Percentiles rank a stretch among this genome's conserved stretches.
Conservation (phyloP, 495 filamentous ascomycete genomes). For the Extremus antarcticus region DNA sequence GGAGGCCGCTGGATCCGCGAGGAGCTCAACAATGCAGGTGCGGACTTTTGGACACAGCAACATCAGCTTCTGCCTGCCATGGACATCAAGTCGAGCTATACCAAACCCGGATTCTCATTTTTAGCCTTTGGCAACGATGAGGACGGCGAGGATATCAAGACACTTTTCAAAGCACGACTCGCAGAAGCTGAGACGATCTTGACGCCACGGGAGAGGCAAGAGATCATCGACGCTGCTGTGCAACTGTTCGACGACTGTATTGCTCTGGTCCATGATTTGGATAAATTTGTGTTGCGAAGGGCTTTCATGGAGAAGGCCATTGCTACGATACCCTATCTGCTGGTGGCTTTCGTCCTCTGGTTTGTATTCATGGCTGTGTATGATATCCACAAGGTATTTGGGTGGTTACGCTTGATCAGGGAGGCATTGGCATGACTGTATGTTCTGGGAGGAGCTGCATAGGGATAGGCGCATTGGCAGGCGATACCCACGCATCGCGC, state of each 20-base stretch:
- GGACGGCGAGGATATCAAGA: slow-evolving; percentile 35
- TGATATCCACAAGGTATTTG: too few relatives aligned
- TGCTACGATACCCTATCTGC: neutral
- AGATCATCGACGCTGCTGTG: slow-evolving; percentile 38
- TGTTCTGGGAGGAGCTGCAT: too few relatives aligned
- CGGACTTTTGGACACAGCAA: slow-evolving; percentile 34
- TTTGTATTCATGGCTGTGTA: neutral
- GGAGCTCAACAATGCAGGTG: slow-evolving; percentile 33
- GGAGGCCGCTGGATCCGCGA: slow-evolving; percentile 45
- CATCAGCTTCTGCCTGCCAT: neutral
- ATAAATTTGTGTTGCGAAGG: slow-evolving; percentile 7
- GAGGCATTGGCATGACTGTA: too few relatives aligned
- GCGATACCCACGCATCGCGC: too few relatives aligned
- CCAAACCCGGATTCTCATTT: slow-evolving; percentile 22
- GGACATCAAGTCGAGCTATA: neutral
- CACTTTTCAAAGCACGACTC: slow-evolving; percentile 32
- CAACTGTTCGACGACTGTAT: slow-evolving; percentile 34
- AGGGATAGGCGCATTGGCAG: too few relatives aligned
- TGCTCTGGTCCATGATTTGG: slow-evolving; percentile 33
- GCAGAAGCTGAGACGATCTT: slow-evolving; percentile 32
- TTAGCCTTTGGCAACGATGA: slow-evolving; percentile 26
- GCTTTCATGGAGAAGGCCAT: neutral
- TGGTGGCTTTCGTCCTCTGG: neutral
- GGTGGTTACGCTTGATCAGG: too few relatives aligned
- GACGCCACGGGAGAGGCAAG: slow-evolving; percentile 34